Percentiles rank a stretch among this genome's conserved stretches.
These are phyloP conservation scores for Microdochium nivale DNA, from an alignment of 2,329 filamentous ascomycete species.

Conservation along the genomic window DNA sequence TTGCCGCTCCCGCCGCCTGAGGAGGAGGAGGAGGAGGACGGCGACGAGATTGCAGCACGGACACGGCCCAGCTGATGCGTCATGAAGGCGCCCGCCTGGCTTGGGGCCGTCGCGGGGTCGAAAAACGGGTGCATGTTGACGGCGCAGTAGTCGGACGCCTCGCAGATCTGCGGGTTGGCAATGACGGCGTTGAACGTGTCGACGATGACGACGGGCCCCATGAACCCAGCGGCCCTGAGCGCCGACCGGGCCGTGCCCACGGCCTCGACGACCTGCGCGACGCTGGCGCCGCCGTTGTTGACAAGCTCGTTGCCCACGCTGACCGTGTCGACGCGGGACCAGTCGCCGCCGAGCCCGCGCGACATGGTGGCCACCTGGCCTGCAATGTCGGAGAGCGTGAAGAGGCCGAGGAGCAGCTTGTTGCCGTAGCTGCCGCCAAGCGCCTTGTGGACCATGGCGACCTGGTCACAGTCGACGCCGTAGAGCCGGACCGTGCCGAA, in stretches of 20 bases:
- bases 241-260: constrained; percentile 47
- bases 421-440: constrained; percentile 57
- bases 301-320: constrained; percentile 77
- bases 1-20: no score
- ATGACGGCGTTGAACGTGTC: constrained; percentile 69
- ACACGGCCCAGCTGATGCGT: constrained; percentile 41
- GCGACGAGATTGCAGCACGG: constrained; percentile 29
- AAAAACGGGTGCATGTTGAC: constrained; percentile 84
- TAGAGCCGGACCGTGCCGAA: constrained; percentile 68
- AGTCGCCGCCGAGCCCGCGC: constrained; percentile 51
- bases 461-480: constrained; percentile 70
- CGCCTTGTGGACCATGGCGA: constrained; percentile 45
- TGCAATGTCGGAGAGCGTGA: constrained; percentile 47
- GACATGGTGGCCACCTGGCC: constrained; percentile 54
- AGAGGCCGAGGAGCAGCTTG: constrained; percentile 70
- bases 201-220: constrained; percentile 67
- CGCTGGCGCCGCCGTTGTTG: constrained; percentile 49
- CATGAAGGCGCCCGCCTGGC: constrained; percentile 60
- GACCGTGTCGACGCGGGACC: constrained; percentile 62
- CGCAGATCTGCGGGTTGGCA: constrained; percentile 60
- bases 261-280: constrained; percentile 45
- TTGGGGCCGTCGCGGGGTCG: constrained; percentile 51
- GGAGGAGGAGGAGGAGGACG: no score
- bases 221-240: constrained; percentile 56
- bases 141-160: constrained; percentile 68